Evolutionary conservation across 768 basidiomycete species (phyloP), one percentile per base, ranked within the genome.

Genomic region (Boletus insuetus): DNA sequence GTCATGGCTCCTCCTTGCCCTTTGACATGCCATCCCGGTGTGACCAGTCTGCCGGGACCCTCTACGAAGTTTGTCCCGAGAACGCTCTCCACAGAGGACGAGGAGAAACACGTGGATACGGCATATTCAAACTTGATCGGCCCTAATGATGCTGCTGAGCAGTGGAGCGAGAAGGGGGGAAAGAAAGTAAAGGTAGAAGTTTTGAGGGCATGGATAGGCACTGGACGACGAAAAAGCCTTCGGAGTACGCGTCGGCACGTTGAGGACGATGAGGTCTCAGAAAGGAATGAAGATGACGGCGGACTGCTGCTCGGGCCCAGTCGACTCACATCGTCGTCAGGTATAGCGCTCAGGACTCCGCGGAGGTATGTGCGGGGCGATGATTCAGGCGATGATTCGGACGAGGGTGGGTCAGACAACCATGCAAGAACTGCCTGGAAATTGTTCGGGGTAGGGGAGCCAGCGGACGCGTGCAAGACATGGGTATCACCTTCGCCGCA

Each of bases 71-170:
- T 47, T 10, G 46, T 58, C 16, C 22, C n/a, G 20, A 34, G 38
- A 34, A 29, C 0, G 8, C 4, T 45, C 43, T 51, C 51, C 14
- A 20, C 39, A 1, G 46, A 49, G 3, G 48, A 62, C 7, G 62
- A 63, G 9, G 59, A 62, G 0, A 62, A 69, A 3, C 72, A 72
- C 24, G 71, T 70, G 10, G 86, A 88, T 46, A 74, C 81, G 0
- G 76, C 81, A 0, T 62, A 88, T 46, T 79, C 84, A 58, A 91
- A 91, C 59, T 65, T 89, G n/a, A 77, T 87, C 11, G 85, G 86
- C 4, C 76, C 79, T 42, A 65, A 66, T 6, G 80, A 78, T 1
- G 76, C 77, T 0, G 85, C 81, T 2, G 71, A 74, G 16, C 73
- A 75, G 38, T 88, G 86, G 86, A 81, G 78, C 0, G 81, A 82